Evolutionary conservation across 1,284 basidiomycete species (phyloP).

Genomic region (Ustilago tritici): DNA sequence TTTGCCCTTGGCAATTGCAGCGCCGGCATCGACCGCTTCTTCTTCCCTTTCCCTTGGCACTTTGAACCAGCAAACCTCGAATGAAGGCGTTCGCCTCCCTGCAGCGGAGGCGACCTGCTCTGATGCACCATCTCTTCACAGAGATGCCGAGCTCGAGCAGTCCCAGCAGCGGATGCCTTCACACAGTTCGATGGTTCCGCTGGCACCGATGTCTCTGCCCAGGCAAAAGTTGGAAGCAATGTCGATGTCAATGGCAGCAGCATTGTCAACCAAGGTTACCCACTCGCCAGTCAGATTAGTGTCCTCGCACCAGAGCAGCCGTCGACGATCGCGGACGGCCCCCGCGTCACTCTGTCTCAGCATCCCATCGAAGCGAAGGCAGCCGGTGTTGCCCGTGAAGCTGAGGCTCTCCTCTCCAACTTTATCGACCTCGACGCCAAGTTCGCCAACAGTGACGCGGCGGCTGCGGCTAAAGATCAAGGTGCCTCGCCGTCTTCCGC

Average conservation of each 20-base stretch:
- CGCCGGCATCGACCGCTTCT: slow-evolving; percentile 57
- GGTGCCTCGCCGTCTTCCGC: slow-evolving; percentile 47
- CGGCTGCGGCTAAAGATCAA: slow-evolving; percentile 50
- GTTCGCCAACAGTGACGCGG: slow-evolving; percentile 43
- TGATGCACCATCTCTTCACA: slow-evolving; percentile 36
- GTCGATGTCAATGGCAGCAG: slow-evolving; percentile 62
- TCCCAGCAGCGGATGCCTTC: slow-evolving; percentile 66
- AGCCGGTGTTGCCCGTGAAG: slow-evolving; percentile 48
- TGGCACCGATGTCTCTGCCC: slow-evolving; percentile 15
- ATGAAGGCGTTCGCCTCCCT: slow-evolving; percentile 66
- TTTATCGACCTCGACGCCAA: slow-evolving; percentile 53
- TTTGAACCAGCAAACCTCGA: slow-evolving; percentile 37
- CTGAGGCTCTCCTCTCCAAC: slow-evolving; percentile 56
- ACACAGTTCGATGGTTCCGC: slow-evolving; percentile 36
- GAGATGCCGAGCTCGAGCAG: slow-evolving; percentile 51
- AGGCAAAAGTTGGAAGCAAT: slow-evolving; percentile 30
- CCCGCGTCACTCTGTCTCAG: slow-evolving; percentile 28
- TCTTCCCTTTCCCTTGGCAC: slow-evolving; percentile 29
- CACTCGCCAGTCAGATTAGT: slow-evolving; percentile 30
- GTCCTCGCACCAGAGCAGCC: slow-evolving; percentile 36
- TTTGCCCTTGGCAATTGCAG: slow-evolving; percentile 50
- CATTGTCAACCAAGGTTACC: slow-evolving; percentile 47
- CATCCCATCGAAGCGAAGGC: slow-evolving; percentile 39
- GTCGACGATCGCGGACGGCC: slow-evolving; percentile 41
- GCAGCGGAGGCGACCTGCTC: slow-evolving; percentile 68